Conservation (phyloP, 139 green algal species). For the Volvox africanus region DNA sequence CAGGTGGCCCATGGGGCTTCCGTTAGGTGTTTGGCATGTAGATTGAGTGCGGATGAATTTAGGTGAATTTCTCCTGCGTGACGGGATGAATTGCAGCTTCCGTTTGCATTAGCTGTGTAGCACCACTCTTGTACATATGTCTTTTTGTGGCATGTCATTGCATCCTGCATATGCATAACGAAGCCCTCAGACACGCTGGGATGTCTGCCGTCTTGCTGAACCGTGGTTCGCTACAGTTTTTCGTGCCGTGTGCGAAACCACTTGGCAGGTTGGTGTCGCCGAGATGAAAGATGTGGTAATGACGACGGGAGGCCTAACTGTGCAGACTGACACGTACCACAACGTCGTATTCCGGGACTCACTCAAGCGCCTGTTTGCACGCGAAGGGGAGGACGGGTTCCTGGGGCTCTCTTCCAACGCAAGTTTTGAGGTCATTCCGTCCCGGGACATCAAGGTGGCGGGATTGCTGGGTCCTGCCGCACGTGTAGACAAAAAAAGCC, state of each 20-base stretch:
- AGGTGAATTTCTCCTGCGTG: no score
- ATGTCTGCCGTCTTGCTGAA: no score
- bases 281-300: slow-evolving; percentile 96
- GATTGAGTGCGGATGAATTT: no score
- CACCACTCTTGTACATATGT: no score
- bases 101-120: no score
- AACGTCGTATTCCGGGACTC: slow-evolving; percentile 92
- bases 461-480: slow-evolving; percentile 90
- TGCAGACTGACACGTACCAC: slow-evolving; percentile 92
- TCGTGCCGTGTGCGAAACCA: no score
- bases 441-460: slow-evolving; percentile 76
- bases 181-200: no score
- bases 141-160: no score
- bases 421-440: slow-evolving; percentile 82
- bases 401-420: slow-evolving; percentile 79
- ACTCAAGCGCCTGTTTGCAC: slow-evolving; percentile 82
- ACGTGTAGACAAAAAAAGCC: slow-evolving; percentile 87
- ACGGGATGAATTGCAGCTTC: no score
- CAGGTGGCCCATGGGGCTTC: slow-evolving; percentile 70
- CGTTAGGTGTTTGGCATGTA: no score
- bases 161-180: no score
- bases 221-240: no score
- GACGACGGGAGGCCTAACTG: slow-evolving; percentile 87
- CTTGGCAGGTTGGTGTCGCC: slow-evolving; percentile 87
- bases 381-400: slow-evolving; percentile 75